Conservation (phyloP, 2,329 filamentous ascomycete species). For the Fusarium begoniae region DNA sequence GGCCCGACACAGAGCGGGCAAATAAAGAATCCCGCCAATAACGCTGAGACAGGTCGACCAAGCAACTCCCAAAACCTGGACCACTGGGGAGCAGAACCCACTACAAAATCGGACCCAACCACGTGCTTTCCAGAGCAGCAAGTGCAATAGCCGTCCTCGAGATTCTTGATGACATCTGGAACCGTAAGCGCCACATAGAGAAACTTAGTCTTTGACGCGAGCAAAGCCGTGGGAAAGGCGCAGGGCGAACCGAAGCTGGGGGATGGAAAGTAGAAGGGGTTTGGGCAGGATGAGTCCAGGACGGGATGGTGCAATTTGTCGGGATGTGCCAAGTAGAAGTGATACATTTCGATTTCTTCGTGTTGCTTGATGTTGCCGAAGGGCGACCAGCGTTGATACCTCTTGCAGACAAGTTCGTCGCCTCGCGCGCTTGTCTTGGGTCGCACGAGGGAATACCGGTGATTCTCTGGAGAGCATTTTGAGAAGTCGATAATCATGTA, state of each 20-base stretch:
- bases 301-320: neutral
- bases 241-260: neutral
- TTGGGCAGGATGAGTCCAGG: neutral
- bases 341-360: accelerated
- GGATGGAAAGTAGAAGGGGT: neutral
- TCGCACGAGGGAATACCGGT: neutral
- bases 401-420: neutral
- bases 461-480: accelerated
- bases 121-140: accelerated
- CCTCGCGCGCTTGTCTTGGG: neutral
- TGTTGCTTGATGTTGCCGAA: neutral
- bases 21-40: neutral
- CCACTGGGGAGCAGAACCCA: too few species aligned
- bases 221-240: neutral
- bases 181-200: neutral
- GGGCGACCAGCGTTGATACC: neutral
- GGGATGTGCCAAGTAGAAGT: neutral
- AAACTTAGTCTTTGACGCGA: neutral
- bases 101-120: neutral
- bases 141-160: neutral
- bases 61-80: neutral
- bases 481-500: neutral
- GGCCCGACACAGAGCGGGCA: slow-evolving; percentile 6
- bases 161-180: neutral
- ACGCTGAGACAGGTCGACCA: neutral